Evolutionary conservation across 768 basidiomycete genomes (phyloP).

Genomic region (Russula emetica): DNA sequence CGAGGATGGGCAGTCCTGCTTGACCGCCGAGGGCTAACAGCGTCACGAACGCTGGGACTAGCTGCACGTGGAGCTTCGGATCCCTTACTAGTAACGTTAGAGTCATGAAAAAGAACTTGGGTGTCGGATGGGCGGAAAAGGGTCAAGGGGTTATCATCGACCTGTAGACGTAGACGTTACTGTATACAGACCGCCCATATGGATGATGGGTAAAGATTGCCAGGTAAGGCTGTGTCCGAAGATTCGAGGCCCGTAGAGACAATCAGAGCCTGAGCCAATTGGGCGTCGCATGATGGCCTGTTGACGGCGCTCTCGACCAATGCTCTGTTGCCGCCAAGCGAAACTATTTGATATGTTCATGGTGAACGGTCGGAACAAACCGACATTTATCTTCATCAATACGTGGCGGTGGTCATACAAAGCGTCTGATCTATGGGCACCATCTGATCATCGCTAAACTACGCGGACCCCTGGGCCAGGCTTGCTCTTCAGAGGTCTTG

Average conservation of each 20-base stretch:
- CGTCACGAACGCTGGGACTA: conserved; percentile 42
- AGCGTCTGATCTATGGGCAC: too few species aligned
- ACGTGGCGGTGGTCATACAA: too few species aligned
- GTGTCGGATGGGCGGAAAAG: not conserved
- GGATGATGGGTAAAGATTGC: not conserved
- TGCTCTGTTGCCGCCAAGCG: not conserved
- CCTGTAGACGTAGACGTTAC: not conserved
- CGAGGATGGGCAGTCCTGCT: conserved; percentile 46
- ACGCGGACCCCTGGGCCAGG: too few species aligned
- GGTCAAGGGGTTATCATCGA: not conserved
- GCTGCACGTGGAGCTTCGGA: conserved; percentile 21
- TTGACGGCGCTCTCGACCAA: not conserved
- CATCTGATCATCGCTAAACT: too few species aligned
- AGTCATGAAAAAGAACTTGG: not conserved
- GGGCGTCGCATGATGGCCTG: not conserved
- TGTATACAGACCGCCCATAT: not conserved
- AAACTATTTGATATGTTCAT: not conserved
- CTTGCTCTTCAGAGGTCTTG: too few species aligned
- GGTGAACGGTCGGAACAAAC: too few species aligned
- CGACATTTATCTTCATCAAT: too few species aligned
- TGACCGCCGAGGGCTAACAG: conserved; percentile 53
- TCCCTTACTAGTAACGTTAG: too few species aligned
- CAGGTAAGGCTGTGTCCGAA: not conserved
- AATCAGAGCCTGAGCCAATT: not conserved
- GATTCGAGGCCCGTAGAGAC: not conserved